Conservation (phyloP, 306 rosid genomes). For the Hylodesmum podocarpum region DNA sequence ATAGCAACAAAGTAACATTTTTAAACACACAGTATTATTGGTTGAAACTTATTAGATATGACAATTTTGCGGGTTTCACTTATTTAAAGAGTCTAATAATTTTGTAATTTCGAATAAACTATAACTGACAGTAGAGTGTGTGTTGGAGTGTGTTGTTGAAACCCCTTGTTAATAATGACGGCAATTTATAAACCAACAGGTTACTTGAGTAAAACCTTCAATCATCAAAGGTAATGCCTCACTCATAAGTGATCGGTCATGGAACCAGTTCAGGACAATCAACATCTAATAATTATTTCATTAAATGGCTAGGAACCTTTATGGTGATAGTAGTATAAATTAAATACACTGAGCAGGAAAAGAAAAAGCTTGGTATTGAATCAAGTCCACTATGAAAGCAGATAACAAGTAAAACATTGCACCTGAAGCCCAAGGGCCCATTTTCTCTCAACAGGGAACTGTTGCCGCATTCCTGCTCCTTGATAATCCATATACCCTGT, state of each 20-base stretch:
- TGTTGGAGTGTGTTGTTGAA: not conserved
- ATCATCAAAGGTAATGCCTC: slow-evolving; percentile 7
- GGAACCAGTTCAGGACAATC: slow-evolving; percentile 24
- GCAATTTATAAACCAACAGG: slow-evolving; percentile 10
- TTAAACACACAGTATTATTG: too few species aligned
- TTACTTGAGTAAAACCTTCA: not conserved
- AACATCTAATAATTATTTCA: slow-evolving; percentile 18
- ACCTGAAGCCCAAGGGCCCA: slow-evolving; percentile 99
- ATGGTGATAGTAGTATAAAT: slow-evolving; percentile 17
- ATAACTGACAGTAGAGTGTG: not conserved
- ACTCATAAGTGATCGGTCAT: not conserved
- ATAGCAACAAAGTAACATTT: not conserved
- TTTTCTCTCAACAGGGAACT: slow-evolving; percentile 77
- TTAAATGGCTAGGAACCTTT: slow-evolving; percentile 5
- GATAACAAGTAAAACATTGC: slow-evolving; percentile 31
- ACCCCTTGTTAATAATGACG: not conserved
- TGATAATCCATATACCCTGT: slow-evolving; percentile 70
- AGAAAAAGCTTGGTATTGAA: not conserved
- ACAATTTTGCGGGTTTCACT: not conserved
- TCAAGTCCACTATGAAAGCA: slow-evolving; percentile 7
- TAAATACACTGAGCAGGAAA: slow-evolving; percentile 16
- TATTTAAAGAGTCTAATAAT: not conserved
- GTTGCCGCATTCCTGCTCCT: slow-evolving; percentile 61
- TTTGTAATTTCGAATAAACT: not conserved
- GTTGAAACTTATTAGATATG: not conserved